Evolutionary conservation across 768 basidiomycete species (phyloP).

Genomic region (Phylloporus arenicola): DNA sequence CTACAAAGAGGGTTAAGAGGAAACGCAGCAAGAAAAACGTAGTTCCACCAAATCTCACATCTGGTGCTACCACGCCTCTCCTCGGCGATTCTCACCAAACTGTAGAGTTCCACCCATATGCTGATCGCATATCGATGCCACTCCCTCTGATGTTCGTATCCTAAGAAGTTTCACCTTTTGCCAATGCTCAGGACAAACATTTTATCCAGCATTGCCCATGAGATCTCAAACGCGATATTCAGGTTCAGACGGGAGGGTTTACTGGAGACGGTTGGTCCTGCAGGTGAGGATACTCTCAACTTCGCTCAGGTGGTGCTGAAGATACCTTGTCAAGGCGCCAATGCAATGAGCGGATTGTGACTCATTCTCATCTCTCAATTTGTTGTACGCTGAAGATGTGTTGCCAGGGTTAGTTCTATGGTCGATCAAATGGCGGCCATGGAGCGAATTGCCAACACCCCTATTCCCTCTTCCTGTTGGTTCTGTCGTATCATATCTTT

Average conservation of each 20-base stretch:
- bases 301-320: not conserved
- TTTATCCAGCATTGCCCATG: slow-evolving; percentile 65
- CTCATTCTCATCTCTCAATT: slow-evolving; percentile 12
- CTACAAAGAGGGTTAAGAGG: slow-evolving; percentile 62
- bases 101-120: slow-evolving; percentile 56
- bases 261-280: slow-evolving; percentile 86
- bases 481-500: slow-evolving; percentile 5
- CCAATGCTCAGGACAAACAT: not conserved
- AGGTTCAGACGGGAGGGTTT: slow-evolving; percentile 74
- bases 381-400: slow-evolving; percentile 5
- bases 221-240: slow-evolving; percentile 65
- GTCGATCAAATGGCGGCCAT: slow-evolving; percentile 80
- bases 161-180: not conserved
- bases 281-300: slow-evolving; percentile 42
- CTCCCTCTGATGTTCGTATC: slow-evolving; percentile 70
- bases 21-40: slow-evolving; percentile 65
- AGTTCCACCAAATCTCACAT: slow-evolving; percentile 1
- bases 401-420: slow-evolving; percentile 64
- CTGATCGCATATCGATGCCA: slow-evolving; percentile 62
- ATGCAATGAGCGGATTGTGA: slow-evolving; percentile 69
- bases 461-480: slow-evolving; percentile 72
- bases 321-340: slow-evolving; percentile 48
- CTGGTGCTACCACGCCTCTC: slow-evolving; percentile 55
- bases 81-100: slow-evolving; percentile 49
- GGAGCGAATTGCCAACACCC: slow-evolving; percentile 89